Base-by-base conservation (phyloP, 106 monocot genomes). In the Phalaenopsis equestris region DNA sequence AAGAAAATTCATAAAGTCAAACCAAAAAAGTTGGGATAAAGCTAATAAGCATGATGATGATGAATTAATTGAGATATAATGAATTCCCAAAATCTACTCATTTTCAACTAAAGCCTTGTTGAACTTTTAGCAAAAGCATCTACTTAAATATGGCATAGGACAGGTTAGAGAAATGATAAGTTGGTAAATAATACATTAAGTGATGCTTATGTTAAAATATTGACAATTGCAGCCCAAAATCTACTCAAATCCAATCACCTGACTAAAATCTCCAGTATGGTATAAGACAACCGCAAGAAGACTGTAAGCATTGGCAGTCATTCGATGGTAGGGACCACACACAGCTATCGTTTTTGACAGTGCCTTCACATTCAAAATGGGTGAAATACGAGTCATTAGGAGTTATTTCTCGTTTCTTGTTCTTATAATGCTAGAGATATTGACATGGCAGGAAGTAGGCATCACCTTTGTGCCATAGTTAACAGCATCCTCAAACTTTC, bases 181-280 rank as follows among this genome's bases (percentile, higher is more conserved):
- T 41, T 41, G 73, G 41, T 73, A 41, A 11, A 73, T 2, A 73
- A 38, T 42, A 42, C 39, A 41, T 8, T 42, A 73, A 73, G 42
- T 9, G 37, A 73, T 17, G 16, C 17, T 73, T 41, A 73, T 42
- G 9, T 42, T 41, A 30, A 42, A 17, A 73, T 15, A 42, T 19
- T 73, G 42, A 73, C 42, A 73, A 16, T 41, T 14, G 16, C 38
- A 73, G 72, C 36, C 68, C 11, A 30, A 23, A 68, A 3, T 41
- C 41, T 9, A 21, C 41, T 41, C 2, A 76, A 48, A 58, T 56
- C 23, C 23, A 70, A 10, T 41, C 86, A 96, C 96, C 93, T 93
- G 96, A 86, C 90, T 89, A 70, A 96, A 96, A 80, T 93, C 96
- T 81, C 93, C 96, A 79, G 96, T 96, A 77, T 96, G 96, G 68